These are phyloP conservation scores for Pythium scleroteichum DNA, from an alignment of 352 stramenopile genomes.

Conservation along the genomic window DNA sequence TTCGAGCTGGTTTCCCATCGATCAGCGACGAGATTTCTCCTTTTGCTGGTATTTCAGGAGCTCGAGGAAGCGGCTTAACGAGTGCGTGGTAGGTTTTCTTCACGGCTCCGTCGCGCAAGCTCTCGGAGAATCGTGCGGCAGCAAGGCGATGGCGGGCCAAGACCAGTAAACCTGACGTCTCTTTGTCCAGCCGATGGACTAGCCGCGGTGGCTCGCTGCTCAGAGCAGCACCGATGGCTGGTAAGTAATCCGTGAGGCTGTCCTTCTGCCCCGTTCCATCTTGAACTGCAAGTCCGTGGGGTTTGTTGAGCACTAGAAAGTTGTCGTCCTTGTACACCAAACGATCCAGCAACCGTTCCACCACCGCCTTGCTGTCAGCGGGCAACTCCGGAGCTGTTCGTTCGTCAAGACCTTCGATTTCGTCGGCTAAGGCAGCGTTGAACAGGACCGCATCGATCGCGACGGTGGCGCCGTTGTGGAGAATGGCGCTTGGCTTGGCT, in stretches of 20 bases:
- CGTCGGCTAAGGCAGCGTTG: neutral
- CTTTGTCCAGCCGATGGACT: conserved; percentile 74
- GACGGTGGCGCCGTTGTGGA: conserved; percentile 44
- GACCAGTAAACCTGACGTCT: conserved; percentile 68
- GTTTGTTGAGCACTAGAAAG: conserved; percentile 71
- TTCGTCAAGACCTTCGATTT: too few species aligned
- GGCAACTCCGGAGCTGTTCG: neutral
- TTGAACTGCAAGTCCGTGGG: conserved; percentile 65
- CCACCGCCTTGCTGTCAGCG: neutral
- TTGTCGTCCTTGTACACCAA: conserved; percentile 56
- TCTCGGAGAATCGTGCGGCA: conserved; percentile 55
- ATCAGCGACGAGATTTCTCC: conserved; percentile 40
- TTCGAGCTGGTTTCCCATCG: conserved; percentile 47
- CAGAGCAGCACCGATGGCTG: conserved; percentile 35
- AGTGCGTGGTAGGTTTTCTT: conserved; percentile 69
- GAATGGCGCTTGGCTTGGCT: conserved; percentile 35
- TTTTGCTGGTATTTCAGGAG: conserved; percentile 23
- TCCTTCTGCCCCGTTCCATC: conserved; percentile 43
- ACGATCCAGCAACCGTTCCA: conserved; percentile 34
- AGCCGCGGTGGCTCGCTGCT: conserved; percentile 34
- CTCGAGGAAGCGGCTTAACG: conserved; percentile 18
- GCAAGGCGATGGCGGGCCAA: conserved; percentile 65
- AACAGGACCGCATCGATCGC: conserved; percentile 60
- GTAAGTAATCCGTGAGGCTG: conserved; percentile 50
- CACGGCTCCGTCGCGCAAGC: conserved; percentile 41